phyloP scores from a whole-genome alignment of 2,329 filamentous ascomycete species.

The Paracoccidioides lutzii region DNA sequence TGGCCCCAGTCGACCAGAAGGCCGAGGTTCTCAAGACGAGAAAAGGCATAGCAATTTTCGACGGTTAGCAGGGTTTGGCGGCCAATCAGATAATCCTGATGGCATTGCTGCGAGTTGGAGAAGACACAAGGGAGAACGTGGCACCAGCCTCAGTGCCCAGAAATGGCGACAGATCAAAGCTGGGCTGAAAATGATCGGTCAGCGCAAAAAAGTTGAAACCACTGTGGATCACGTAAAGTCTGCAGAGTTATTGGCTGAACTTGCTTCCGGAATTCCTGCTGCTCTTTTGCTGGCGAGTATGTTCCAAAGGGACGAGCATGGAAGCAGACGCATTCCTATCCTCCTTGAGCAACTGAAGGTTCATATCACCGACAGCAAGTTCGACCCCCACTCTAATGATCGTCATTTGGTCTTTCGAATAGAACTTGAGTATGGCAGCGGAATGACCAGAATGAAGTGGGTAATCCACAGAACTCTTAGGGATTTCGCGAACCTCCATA shows the following conservation, averaged over 20 bases:
- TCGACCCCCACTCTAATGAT: slow-evolving; percentile 44
- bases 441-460: slow-evolving; percentile 94
- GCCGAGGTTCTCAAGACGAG: slow-evolving; percentile 39
- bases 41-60: slow-evolving; percentile 51
- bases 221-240: slow-evolving; percentile 90
- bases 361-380: slow-evolving; percentile 66
- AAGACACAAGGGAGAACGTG: slow-evolving; percentile 45
- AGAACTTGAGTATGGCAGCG: slow-evolving; percentile 90
- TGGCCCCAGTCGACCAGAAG: slow-evolving; percentile 34
- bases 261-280: slow-evolving; percentile 82
- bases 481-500: slow-evolving; percentile 85
- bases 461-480: slow-evolving; percentile 72
- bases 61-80: slow-evolving; percentile 50
- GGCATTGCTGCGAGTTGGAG: slow-evolving; percentile 47
- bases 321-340: slow-evolving; percentile 87
- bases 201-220: slow-evolving; percentile 68
- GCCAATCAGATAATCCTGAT: slow-evolving; percentile 49
- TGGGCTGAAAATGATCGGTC: slow-evolving; percentile 62
- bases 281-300: slow-evolving; percentile 92
- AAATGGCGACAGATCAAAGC: slow-evolving; percentile 92
- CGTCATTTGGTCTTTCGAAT: slow-evolving; percentile 81
- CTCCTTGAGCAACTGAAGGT: slow-evolving; percentile 90
- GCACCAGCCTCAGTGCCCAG: slow-evolving; percentile 59
- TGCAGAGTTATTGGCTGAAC: slow-evolving; percentile 87
- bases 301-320: slow-evolving; percentile 94